phyloP scores from a whole-genome alignment of 2,329 filamentous ascomycete genomes.

The Dactylella cylindrospora region DNA sequence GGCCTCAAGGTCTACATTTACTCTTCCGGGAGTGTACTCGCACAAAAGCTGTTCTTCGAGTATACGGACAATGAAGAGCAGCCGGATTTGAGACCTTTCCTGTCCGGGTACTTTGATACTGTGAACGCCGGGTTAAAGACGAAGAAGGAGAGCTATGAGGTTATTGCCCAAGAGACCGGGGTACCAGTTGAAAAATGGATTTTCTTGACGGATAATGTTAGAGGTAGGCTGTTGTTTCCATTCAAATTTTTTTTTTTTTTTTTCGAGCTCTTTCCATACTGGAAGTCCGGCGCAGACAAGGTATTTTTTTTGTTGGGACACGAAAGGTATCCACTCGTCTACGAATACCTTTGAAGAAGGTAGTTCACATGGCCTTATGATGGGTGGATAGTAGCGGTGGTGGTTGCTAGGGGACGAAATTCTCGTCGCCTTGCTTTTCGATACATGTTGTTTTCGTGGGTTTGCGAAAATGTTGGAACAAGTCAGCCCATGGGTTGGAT shows the following conservation, averaged over 20 bases:
- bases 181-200: conserved; percentile 61
- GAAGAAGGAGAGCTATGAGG: conserved; percentile 66
- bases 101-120: conserved; percentile 75
- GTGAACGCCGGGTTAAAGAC: conserved; percentile 76
- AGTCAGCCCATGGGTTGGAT: too few species aligned
- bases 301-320: conserved; percentile 16
- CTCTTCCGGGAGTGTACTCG: conserved; percentile 76
- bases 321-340: background rate
- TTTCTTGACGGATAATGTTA: conserved; percentile 80
- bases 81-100: conserved; percentile 62
- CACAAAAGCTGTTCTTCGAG: conserved; percentile 76
- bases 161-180: conserved; percentile 60
- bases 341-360: background rate
- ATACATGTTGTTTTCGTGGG: too few species aligned
- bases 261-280: background rate
- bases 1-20: conserved; percentile 71
- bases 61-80: conserved; percentile 62
- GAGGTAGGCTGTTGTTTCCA: conserved; percentile 52
- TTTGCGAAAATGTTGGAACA: too few species aligned
- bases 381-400: too few species aligned
- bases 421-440: too few species aligned
- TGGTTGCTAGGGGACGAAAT: too few species aligned
- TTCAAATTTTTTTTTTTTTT: conserved; percentile 4
- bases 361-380: too few species aligned
- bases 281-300: background rate